Conservation (phyloP, 2,329 filamentous ascomycete genomes). For the Cladophialophora psammophila region DNA sequence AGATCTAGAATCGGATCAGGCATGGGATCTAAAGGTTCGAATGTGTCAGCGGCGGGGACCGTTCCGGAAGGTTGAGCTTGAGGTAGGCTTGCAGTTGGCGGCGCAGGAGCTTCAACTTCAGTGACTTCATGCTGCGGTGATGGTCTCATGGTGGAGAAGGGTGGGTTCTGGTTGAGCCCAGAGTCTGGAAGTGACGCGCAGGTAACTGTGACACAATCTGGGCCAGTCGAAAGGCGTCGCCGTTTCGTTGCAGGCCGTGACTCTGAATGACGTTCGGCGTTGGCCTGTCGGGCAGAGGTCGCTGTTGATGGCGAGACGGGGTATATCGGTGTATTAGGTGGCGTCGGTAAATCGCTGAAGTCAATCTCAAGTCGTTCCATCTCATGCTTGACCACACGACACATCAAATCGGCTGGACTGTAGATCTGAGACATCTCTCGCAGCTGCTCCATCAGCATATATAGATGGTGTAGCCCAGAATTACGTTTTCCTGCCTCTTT, state of each 20-base stretch:
- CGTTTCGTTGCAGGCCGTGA: neutral
- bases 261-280: neutral
- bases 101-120: neutral
- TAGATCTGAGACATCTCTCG: constrained; percentile 1
- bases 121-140: neutral
- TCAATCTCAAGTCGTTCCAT: constrained; percentile 1
- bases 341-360: neutral
- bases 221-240: neutral
- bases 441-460: neutral
- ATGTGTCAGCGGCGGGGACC: neutral
- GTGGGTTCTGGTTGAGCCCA: neutral
- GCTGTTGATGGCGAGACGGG: neutral
- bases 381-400: constrained; percentile 1
- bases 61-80: neutral
- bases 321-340: neutral
- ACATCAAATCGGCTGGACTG: constrained; percentile 1
- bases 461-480: neutral
- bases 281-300: neutral
- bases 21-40: neutral
- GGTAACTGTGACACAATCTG: neutral
- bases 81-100: neutral
- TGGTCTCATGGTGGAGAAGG: neutral
- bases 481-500: neutral
- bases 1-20: neutral
- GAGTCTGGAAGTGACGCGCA: neutral